phyloP scores from a whole-genome alignment of 2,329 filamentous ascomycete species.

The Penicillium thymicola region DNA sequence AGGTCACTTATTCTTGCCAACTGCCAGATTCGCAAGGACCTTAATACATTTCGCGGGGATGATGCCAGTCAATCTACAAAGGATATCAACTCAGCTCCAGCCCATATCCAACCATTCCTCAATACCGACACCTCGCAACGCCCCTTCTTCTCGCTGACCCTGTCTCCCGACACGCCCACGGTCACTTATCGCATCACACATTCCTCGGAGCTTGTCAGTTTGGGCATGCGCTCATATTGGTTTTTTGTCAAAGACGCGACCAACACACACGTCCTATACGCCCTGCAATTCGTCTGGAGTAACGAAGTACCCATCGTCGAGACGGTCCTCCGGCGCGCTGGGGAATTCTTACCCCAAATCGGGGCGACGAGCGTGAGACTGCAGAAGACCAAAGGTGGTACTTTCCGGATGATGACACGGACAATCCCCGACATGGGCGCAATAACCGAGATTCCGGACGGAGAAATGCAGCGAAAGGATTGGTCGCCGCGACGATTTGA shows the following conservation, averaged over 20 bases:
- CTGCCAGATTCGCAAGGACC: slow-evolving; percentile 1
- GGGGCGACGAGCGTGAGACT: slow-evolving; percentile 13
- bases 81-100: not conserved
- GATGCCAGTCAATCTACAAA: not conserved
- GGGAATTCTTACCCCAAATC: slow-evolving; percentile 16
- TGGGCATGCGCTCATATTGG: slow-evolving; percentile 16
- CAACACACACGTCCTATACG: slow-evolving; percentile 17
- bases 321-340: slow-evolving; percentile 15
- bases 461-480: slow-evolving; percentile 9
- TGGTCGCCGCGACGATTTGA: slow-evolving; percentile 18
- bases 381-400: slow-evolving; percentile 13
- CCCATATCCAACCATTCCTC: slow-evolving; percentile 1
- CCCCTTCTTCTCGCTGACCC: slow-evolving; percentile 1
- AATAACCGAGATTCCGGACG: slow-evolving; percentile 14
- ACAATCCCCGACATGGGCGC: slow-evolving; percentile 12
- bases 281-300: slow-evolving; percentile 16
- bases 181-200: slow-evolving; percentile 17
- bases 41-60: not conserved
- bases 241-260: slow-evolving; percentile 18
- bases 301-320: slow-evolving; percentile 14
- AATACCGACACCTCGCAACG: not conserved
- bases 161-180: not conserved
- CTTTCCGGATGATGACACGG: slow-evolving; percentile 11
- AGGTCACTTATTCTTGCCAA: not conserved
- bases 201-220: slow-evolving; percentile 14